These are phyloP conservation scores for Phlebiopsis gigantea DNA, from an alignment of 768 basidiomycete species.

Conservation along the genomic window DNA sequence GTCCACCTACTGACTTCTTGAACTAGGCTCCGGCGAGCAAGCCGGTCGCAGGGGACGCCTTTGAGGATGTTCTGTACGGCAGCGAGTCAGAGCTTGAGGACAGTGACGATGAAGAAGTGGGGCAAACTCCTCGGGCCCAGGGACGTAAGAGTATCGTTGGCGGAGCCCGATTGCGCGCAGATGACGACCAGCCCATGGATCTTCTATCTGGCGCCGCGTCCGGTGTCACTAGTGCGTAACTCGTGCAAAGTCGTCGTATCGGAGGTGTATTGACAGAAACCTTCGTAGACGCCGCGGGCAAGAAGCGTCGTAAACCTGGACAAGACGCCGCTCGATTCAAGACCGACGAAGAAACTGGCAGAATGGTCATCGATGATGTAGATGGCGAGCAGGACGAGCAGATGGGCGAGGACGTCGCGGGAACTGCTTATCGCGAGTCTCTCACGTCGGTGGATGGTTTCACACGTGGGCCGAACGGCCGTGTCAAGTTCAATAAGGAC, in stretches of 20 bases:
- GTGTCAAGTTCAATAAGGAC: constrained; percentile 93
- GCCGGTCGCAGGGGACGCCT: constrained; percentile 65
- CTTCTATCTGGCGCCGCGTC: constrained; percentile 76
- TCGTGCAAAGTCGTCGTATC: not conserved
- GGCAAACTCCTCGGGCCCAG: constrained; percentile 22
- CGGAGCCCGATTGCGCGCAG: constrained; percentile 70
- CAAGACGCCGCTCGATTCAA: constrained; percentile 86
- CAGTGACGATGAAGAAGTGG: constrained; percentile 47
- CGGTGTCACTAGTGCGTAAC: constrained; percentile 59
- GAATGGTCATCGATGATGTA: constrained; percentile 63
- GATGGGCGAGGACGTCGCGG: constrained; percentile 41
- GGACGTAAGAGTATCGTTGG: constrained; percentile 30
- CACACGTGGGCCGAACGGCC: constrained; percentile 76
- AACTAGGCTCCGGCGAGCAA: constrained; percentile 30
- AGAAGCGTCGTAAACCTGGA: constrained; percentile 69
- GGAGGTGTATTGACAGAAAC: not conserved
- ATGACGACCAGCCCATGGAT: constrained; percentile 95
- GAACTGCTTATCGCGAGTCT: constrained; percentile 79
- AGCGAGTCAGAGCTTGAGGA: constrained; percentile 89
- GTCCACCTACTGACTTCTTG: constrained; percentile 1
- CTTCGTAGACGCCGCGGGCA: constrained; percentile 33
- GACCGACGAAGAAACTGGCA: constrained; percentile 77
- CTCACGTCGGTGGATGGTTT: constrained; percentile 87
- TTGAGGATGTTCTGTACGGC: constrained; percentile 95
- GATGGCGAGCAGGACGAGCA: constrained; percentile 40